Percentiles rank a stretch among this genome's conserved stretches.
Conservation (phyloP, 1,284 basidiomycete genomes). For the Peniophora sp. region DNA sequence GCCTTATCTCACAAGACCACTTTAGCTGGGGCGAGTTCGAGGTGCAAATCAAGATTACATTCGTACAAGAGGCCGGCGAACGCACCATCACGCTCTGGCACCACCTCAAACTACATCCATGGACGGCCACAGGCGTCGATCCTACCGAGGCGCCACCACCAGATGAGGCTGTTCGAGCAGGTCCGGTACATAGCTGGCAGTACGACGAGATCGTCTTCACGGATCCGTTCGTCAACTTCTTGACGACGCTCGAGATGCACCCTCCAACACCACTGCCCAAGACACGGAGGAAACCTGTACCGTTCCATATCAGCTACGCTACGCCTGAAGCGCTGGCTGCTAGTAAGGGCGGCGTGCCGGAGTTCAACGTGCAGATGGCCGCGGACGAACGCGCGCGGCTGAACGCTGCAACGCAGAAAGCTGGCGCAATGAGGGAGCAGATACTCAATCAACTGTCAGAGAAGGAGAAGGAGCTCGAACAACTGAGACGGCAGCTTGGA, state of each 20-base stretch:
- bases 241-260: constrained; percentile 74
- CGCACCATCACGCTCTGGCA: constrained; percentile 86
- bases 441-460: constrained; percentile 56
- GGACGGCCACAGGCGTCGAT: constrained; percentile 46
- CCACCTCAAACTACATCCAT: constrained; percentile 95
- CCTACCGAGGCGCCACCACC: constrained; percentile 59
- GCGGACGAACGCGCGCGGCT: constrained; percentile 78
- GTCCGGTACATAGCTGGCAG: constrained; percentile 96
- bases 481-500: constrained; percentile 45
- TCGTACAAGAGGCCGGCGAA: constrained; percentile 88
- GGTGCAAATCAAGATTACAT: constrained; percentile 89
- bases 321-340: constrained; percentile 63
- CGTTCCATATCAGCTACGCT: constrained; percentile 59
- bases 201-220: constrained; percentile 98
- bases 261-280: constrained; percentile 81
- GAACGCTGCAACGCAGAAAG: constrained; percentile 67
- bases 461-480: constrained; percentile 65
- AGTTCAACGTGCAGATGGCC: constrained; percentile 81
- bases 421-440: constrained; percentile 58
- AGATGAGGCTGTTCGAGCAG: constrained; percentile 53
- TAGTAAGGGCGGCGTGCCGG: constrained; percentile 59
- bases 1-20: not conserved
- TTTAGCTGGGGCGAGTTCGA: constrained; percentile 98
- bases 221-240: constrained; percentile 87
- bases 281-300: constrained; percentile 52